Evolutionary conservation across 2,329 filamentous ascomycete genomes (phyloP), one percentile per base, ranked within the genome.

Genomic region (Penicillium sp.): DNA sequence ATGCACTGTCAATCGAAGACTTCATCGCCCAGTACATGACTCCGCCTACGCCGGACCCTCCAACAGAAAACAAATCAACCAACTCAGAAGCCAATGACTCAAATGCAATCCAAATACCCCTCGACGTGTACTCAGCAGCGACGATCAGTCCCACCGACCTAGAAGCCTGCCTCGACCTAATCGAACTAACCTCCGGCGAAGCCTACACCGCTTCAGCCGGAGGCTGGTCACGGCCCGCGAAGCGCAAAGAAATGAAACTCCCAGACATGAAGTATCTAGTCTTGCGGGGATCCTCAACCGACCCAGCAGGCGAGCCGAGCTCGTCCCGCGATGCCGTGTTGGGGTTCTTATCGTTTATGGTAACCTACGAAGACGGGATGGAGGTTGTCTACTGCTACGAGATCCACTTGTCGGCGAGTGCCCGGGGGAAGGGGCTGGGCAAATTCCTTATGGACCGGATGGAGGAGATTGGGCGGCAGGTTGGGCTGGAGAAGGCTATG

Each of bases 351-450:
- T 81, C 79, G 4, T 81, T 81, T 64, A 80, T 82, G 78, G 67
- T 81, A 53, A 81, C 78, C n/a, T 75, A 80, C 48, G 81, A 83
- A 57, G 79, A 82, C 48, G 72, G 71, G 4, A 66, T 76, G 18
- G 75, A 81, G 11, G 83, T 86, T 5, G 54, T 84, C n/a, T 86
- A 86, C 63, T 78, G 83, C 58, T 86, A 86, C 67, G 84, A 86
- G 65, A 75, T 86, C 11, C 84, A 86, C 58, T 71, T 85, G 7
- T 60, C 66, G 1, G 66, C 73, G 0, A 44, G 45, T 3, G 63
- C 76, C 5, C 76, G 80, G 38, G 73, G 77, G 7, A 69, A 63
- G n/a, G 80, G 81, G 0, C 52, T 85, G 2, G 83, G 83, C 2
- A 69, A 60, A 27, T 67, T 74, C 33, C 63, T 86, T 50, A 76